Percentiles rank a stretch among this genome's conserved stretches.
phyloP scores from a whole-genome alignment of 73 alveolate genomes.

The Blepharisma stoltei region DNA sequence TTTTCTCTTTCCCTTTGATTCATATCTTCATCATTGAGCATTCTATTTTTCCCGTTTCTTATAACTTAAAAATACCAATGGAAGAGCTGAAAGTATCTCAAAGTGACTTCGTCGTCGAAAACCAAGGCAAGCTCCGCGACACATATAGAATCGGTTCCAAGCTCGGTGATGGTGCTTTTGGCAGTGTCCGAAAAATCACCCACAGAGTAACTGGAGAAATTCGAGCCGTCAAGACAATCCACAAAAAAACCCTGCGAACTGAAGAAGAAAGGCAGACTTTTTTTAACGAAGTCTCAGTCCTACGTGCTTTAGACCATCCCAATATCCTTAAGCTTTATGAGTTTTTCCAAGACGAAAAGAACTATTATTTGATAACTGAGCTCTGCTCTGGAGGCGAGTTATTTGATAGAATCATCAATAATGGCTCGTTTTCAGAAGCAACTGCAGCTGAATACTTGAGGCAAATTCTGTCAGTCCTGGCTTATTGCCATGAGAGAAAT shows the following conservation, averaged over 20 bases:
- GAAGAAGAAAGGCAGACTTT: constrained; percentile 54
- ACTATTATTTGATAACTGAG: constrained; percentile 76
- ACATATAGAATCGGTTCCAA: constrained; percentile 55
- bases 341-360: constrained; percentile 76
- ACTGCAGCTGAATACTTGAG: constrained; percentile 75
- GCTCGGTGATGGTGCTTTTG: constrained; percentile 66
- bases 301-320: constrained; percentile 77
- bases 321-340: constrained; percentile 83
- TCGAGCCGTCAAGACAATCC: constrained; percentile 46
- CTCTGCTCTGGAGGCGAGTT: constrained; percentile 75
- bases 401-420: constrained; percentile 65
- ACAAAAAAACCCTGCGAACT: neutral
- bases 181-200: constrained; percentile 56
- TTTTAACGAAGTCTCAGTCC: constrained; percentile 72
- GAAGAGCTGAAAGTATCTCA: too few relatives aligned
- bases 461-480: constrained; percentile 88
- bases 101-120: constrained; percentile 39
- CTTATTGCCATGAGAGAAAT: constrained; percentile 87
- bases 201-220: constrained; percentile 58
- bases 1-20: too few relatives aligned
- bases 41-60: too few relatives aligned
- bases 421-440: constrained; percentile 74
- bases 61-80: too few relatives aligned
- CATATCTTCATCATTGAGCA: too few relatives aligned
- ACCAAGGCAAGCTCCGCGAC: constrained; percentile 59